phyloP scores from a whole-genome alignment of 371 early-diverging fungal genomes.

The Circinella minor region DNA sequence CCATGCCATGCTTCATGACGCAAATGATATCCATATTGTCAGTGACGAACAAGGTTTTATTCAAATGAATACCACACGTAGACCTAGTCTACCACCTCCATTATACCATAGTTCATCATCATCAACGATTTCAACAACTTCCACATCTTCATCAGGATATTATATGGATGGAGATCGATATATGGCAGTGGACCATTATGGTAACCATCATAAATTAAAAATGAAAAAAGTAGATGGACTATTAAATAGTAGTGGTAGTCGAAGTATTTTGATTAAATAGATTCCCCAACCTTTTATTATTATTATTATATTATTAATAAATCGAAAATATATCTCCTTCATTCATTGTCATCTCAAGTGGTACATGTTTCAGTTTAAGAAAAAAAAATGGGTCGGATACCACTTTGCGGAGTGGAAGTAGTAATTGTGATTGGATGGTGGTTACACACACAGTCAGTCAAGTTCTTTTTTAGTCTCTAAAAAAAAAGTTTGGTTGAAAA shows the following conservation, averaged over 20 bases:
- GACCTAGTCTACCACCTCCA: constrained; percentile 11
- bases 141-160: constrained; percentile 17
- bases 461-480: too few species aligned
- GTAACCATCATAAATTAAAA: constrained; percentile 43
- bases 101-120: constrained; percentile 11
- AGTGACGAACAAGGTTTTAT: constrained; percentile 46
- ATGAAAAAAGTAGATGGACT: constrained; percentile 30
- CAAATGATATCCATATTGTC: neutral
- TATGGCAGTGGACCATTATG: constrained; percentile 45
- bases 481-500: neutral
- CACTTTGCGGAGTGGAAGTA: too few species aligned
- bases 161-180: constrained; percentile 48
- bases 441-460: too few species aligned
- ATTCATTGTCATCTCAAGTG: too few species aligned
- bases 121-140: constrained; percentile 11
- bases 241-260: constrained; percentile 12
- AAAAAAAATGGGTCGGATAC: too few species aligned
- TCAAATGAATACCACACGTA: constrained; percentile 11
- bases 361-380: too few species aligned
- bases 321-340: too few species aligned
- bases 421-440: too few species aligned
- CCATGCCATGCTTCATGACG: constrained; percentile 45
- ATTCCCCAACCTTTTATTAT: neutral
- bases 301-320: neutral
- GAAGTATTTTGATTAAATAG: constrained; percentile 12